Evolutionary conservation across 768 basidiomycete species (phyloP).

Genomic region (Imleria badia): DNA sequence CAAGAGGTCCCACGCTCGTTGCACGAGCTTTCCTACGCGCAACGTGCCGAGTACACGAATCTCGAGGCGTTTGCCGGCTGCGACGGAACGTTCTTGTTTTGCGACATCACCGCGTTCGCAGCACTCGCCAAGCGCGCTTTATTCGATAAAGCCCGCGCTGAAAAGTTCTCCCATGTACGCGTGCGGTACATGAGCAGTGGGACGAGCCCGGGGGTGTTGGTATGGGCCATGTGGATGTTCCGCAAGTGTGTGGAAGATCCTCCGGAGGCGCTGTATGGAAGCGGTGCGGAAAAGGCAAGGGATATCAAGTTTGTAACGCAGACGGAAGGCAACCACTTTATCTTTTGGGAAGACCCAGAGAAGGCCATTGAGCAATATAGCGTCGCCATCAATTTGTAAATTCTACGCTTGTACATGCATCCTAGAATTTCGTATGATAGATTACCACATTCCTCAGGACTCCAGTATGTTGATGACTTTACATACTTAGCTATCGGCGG

Average conservation of each 20-base stretch:
- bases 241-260: constrained; percentile 8
- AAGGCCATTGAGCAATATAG: constrained; percentile 18
- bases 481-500: too few species aligned
- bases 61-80: constrained; percentile 9
- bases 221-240: constrained; percentile 15
- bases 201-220: constrained; percentile 1
- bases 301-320: constrained; percentile 16
- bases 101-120: constrained; percentile 6
- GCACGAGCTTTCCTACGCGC: constrained; percentile 8
- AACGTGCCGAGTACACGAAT: constrained; percentile 13
- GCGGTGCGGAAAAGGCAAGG: constrained; percentile 18
- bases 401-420: too few species aligned
- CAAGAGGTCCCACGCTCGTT: constrained; percentile 8
- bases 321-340: constrained; percentile 24
- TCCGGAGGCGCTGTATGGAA: constrained; percentile 7
- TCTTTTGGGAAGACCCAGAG: constrained; percentile 26
- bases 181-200: constrained; percentile 22
- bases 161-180: constrained; percentile 9
- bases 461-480: too few species aligned
- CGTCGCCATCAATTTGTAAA: constrained; percentile 6
- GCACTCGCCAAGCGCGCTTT: constrained; percentile 15
- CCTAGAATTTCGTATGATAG: too few species aligned
- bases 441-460: too few species aligned
- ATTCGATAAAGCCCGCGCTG: constrained; percentile 12
- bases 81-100: constrained; percentile 13